phyloP scores from a whole-genome alignment of 2,329 filamentous ascomycete species.

The Aspergillus brunneoviolaceus region DNA sequence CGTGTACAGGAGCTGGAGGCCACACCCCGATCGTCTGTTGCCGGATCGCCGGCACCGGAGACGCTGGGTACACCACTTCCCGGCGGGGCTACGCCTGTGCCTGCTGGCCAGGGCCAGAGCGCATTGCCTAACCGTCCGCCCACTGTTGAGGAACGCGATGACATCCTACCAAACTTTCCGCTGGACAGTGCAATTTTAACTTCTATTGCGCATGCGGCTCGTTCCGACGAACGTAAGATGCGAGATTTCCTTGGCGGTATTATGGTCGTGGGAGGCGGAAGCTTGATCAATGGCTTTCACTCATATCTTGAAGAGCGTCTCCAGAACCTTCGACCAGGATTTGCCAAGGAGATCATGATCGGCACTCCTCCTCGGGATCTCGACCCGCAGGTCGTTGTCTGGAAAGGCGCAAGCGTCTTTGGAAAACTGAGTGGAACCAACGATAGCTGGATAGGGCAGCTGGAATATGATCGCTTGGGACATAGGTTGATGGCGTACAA shows the following conservation, averaged over 20 bases:
- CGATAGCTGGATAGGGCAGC: constrained; percentile 87
- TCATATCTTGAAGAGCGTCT: constrained; percentile 80
- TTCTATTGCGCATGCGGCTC: constrained; percentile 81
- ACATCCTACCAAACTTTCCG: constrained; percentile 76
- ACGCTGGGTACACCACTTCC: constrained; percentile 65
- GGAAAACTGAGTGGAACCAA: constrained; percentile 82
- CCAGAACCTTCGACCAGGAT: constrained; percentile 62
- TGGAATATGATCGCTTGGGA: constrained; percentile 86
- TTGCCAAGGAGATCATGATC: constrained; percentile 66
- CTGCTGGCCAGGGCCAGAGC: constrained; percentile 27
- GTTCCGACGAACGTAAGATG: constrained; percentile 87
- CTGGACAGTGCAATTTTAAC: constrained; percentile 88
- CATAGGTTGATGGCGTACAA: constrained; percentile 82
- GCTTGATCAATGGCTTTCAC: constrained; percentile 76
- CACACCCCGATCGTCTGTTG: constrained; percentile 81
- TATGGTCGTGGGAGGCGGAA: constrained; percentile 85
- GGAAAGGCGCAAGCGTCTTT: constrained; percentile 98
- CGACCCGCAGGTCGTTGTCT: constrained; percentile 94
- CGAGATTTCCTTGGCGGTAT: constrained; percentile 86
- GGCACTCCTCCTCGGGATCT: constrained; percentile 80
- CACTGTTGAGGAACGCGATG: constrained; percentile 66
- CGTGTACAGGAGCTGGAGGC: constrained; percentile 68
- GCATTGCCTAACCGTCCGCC: constrained; percentile 41
- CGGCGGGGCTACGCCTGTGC: constrained; percentile 44
- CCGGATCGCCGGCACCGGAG: constrained; percentile 84